Evolutionary conservation across 257 asterid genomes (phyloP).

Genomic region (Paraleonurus japonicus): DNA sequence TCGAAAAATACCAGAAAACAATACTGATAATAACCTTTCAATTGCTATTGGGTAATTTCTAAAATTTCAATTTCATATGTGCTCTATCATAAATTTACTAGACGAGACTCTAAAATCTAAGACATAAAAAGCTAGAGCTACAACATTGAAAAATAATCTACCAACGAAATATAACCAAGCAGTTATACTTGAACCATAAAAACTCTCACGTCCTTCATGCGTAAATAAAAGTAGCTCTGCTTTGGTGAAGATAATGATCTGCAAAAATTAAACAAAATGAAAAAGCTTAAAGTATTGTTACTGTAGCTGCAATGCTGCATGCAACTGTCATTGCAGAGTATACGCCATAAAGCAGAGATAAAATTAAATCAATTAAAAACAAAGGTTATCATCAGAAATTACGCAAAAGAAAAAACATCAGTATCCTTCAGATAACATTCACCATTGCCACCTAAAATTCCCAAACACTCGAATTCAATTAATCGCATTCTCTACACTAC

Average conservation of each 20-base stretch:
- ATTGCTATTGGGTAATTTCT: background rate
- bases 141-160: background rate
- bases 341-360: background rate
- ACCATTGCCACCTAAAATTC: background rate
- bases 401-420: background rate
- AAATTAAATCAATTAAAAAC: background rate
- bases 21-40: background rate
- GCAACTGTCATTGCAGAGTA: slow-evolving; percentile 15
- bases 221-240: background rate
- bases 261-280: background rate
- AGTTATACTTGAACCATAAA: background rate
- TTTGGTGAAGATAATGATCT: background rate
- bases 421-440: background rate
- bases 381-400: background rate
- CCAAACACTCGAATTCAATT: background rate
- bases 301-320: slow-evolving; percentile 13
- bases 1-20: background rate
- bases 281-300: background rate
- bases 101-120: background rate
- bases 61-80: background rate
- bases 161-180: background rate
- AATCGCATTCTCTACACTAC: background rate
- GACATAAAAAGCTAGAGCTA: background rate
- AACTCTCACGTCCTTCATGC: background rate
- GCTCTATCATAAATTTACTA: background rate